Evolutionary conservation across 805 yeast genomes (phyloP).

Genomic region (Ogataea ganodermae): DNA sequence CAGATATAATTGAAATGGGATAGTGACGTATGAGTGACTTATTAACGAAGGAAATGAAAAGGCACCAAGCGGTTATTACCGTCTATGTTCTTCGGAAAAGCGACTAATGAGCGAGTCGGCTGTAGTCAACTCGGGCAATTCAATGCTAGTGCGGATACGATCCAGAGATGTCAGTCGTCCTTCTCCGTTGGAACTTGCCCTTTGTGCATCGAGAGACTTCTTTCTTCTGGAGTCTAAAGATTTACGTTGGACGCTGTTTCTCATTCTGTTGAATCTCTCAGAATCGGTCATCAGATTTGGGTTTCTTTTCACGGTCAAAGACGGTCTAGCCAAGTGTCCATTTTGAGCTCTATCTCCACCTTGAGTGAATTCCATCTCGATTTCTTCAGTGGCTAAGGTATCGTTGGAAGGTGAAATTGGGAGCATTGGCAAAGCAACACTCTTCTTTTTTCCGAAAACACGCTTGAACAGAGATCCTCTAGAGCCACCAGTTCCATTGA

Average conservation of each 20-base stretch:
- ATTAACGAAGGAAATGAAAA: slow-evolving; percentile 1
- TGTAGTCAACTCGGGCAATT: slow-evolving; percentile 39
- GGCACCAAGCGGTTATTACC: not conserved
- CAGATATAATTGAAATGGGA: slow-evolving; percentile 8
- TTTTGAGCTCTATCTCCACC: slow-evolving; percentile 20
- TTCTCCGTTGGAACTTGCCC: slow-evolving; percentile 17
- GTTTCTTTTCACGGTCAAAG: slow-evolving; percentile 28
- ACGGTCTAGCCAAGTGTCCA: slow-evolving; percentile 38
- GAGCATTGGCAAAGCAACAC: slow-evolving; percentile 32
- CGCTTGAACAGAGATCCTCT: slow-evolving; percentile 44
- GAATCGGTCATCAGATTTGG: slow-evolving; percentile 25
- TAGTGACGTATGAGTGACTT: not conserved
- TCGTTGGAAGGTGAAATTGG: slow-evolving; percentile 37
- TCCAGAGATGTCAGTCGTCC: slow-evolving; percentile 28
- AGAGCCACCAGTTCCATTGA: slow-evolving; percentile 36
- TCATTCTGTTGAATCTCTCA: slow-evolving; percentile 23
- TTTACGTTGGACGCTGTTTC: slow-evolving; percentile 20
- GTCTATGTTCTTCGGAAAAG: slow-evolving; percentile 21
- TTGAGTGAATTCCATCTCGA: slow-evolving; percentile 45
- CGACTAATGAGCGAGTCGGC: slow-evolving; percentile 36
- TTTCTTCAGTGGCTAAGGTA: slow-evolving; percentile 50
- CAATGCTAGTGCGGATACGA: slow-evolving; percentile 39
- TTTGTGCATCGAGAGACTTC: slow-evolving; percentile 29
- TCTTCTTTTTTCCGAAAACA: slow-evolving; percentile 33
- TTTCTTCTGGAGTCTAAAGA: slow-evolving; percentile 24